Evolutionary conservation across 2,329 filamentous ascomycete genomes (phyloP), one percentile per base, ranked within the genome.

Genomic region (Plectosphaerella sp.): DNA sequence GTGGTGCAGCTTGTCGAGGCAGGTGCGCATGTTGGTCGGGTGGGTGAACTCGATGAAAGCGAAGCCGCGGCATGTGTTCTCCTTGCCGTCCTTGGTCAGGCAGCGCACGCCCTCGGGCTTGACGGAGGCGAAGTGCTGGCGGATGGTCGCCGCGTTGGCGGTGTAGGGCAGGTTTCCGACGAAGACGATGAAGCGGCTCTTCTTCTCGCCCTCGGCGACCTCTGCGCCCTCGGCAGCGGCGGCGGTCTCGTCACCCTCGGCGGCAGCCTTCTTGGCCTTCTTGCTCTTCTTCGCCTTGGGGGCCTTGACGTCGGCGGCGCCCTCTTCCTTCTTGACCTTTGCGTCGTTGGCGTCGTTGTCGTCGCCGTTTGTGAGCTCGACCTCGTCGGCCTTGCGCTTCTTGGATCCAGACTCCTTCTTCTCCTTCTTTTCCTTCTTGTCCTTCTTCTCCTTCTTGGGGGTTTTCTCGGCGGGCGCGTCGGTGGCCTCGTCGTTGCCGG

Each of bases 1-100:
- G 72, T 97, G 92, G 72, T 97, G 92, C 72, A 93, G 93, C 58
- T 91, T 84, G 70, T 92, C 89, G 55, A 97, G 78, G 65, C 91
- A 96, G 33, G 90, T 94, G 77, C 95, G 89, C 91, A 96, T 95
- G 65, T 88, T 84, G 70, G 92, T 88, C 72, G 86, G 95, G 59
- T 84, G 80, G 58, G 84, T 84, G 66, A 97, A 97, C 70, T 97
- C 93, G 61, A 97, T 77, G 69, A 97, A 96, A 6, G 89, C 91
- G 62, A 88, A 87, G 36, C 91, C 89, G 59, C 87, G 87, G 63
- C 83, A 87, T 58, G 84, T 82, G 51, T 75, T 76, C 12, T 80
- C 77, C 57, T 83, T 76, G 50, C 75, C 74, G 59, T 84, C 83
- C 62, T 88, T 80, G 50, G 85, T 89, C 47, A 89, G 82, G 55